A percentile compares a stretch with the other conserved stretches of the same genome.
Evolutionary conservation across 1,139 yeast genomes (phyloP).

Genomic region (Scheffersomyces illinoinensis): DNA sequence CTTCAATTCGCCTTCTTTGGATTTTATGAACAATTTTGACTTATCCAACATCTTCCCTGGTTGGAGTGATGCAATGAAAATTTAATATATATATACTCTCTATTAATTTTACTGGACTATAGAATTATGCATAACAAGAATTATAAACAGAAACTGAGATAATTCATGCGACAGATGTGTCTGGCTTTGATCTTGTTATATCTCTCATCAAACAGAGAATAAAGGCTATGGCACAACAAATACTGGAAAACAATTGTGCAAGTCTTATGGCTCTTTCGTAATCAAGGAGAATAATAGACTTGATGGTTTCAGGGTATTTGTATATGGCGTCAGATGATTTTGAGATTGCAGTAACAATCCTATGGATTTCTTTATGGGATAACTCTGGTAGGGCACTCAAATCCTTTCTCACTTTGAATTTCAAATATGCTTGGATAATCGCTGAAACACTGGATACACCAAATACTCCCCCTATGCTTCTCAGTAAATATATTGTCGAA

Average conservation of each 20-base stretch:
- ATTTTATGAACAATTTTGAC: slow-evolving; percentile 20
- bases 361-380: slow-evolving; percentile 10
- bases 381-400: slow-evolving; percentile 11
- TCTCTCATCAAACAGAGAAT: slow-evolving; percentile 13
- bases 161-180: neutral
- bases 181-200: slow-evolving; percentile 2
- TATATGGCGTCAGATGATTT: slow-evolving; percentile 20
- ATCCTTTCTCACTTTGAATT: slow-evolving; percentile 13
- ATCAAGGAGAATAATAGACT: slow-evolving; percentile 15
- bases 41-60: slow-evolving; percentile 23
- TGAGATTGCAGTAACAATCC: slow-evolving; percentile 14
- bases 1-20: slow-evolving; percentile 17
- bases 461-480: slow-evolving; percentile 43
- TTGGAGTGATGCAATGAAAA: slow-evolving; percentile 17
- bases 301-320: slow-evolving; percentile 12
- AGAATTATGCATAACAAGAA: too few species aligned
- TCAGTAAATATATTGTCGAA: slow-evolving; percentile 36
- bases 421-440: slow-evolving; percentile 23
- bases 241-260: slow-evolving; percentile 20
- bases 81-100: neutral
- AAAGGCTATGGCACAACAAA: slow-evolving; percentile 21
- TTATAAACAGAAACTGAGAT: too few species aligned
- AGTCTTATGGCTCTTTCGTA: slow-evolving; percentile 20
- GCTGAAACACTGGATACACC: slow-evolving; percentile 39
- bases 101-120: neutral